phyloP scores from a whole-genome alignment of 805 yeast species.

The Kuraishia cidri region DNA sequence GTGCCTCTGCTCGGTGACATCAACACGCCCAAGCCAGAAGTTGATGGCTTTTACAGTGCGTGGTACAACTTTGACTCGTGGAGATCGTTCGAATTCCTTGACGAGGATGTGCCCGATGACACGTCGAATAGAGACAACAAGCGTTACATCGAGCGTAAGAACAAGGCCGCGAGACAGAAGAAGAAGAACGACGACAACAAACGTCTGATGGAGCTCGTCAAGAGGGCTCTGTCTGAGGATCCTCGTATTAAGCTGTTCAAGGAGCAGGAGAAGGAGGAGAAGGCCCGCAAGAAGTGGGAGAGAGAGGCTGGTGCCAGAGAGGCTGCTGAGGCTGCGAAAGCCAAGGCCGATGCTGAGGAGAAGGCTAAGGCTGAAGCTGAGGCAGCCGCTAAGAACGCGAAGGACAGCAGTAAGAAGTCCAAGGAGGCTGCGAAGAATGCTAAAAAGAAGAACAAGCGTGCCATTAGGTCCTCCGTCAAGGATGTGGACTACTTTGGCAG shows the following conservation, averaged over 20 bases:
- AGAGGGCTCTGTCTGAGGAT: conserved; percentile 82
- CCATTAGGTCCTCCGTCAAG: conserved; percentile 70
- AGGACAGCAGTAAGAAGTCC: conserved; percentile 62
- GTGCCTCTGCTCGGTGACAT: conserved; percentile 73
- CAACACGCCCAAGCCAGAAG: conserved; percentile 66
- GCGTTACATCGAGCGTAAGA: conserved; percentile 96
- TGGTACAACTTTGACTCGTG: conserved; percentile 95
- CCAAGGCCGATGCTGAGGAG: conserved; percentile 83
- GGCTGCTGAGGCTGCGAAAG: conserved; percentile 89
- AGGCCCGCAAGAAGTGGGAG: conserved; percentile 95
- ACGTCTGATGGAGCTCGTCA: conserved; percentile 77
- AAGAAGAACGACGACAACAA: conserved; percentile 96
- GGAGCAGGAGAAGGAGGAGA: conserved; percentile 89
- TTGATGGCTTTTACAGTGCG: conserved; percentile 82
- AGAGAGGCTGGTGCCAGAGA: conserved; percentile 95
- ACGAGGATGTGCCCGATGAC: conserved; percentile 99
- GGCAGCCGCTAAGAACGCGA: conserved; percentile 53
- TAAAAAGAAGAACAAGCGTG: conserved; percentile 70
- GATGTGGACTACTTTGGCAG: conserved; percentile 82
- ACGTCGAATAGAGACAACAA: conserved; percentile 98
- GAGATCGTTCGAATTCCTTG: conserved; percentile 96
- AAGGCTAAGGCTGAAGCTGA: conserved; percentile 70
- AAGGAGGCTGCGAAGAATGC: conserved; percentile 97
- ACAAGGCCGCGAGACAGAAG: conserved; percentile 93
- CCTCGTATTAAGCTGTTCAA: conserved; percentile 93